Evolutionary conservation across 805 yeast genomes (phyloP).

Genomic region (Candida suzukii): DNA sequence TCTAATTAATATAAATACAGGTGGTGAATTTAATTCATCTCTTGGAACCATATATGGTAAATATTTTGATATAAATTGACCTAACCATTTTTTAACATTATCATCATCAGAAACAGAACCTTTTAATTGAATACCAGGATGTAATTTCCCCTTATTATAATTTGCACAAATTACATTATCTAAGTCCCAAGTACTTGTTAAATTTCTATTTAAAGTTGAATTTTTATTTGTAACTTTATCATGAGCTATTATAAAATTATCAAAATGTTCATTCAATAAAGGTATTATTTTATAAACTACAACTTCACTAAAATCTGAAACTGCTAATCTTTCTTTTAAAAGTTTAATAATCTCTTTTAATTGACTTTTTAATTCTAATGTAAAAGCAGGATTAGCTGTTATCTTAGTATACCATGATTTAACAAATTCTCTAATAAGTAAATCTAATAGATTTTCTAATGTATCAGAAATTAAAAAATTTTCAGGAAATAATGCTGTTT

Average conservation of each 20-base stretch:
- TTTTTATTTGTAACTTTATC: constrained; percentile 25
- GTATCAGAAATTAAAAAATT: constrained; percentile 48
- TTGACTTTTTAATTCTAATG: constrained; percentile 36
- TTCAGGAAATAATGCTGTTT: constrained; percentile 32
- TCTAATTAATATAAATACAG: constrained; percentile 43
- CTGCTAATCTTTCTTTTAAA: constrained; percentile 34
- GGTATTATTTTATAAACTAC: constrained; percentile 58
- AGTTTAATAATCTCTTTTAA: constrained; percentile 33
- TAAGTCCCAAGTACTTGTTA: constrained; percentile 25
- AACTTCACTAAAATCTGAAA: constrained; percentile 48
- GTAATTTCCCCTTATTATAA: constrained; percentile 47
- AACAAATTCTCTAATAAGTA: constrained; percentile 47
- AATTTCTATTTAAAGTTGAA: constrained; percentile 9
- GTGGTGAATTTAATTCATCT: constrained; percentile 38
- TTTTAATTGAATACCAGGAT: constrained; percentile 43
- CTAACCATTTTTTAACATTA: constrained; percentile 44
- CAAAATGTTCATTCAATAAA: constrained; percentile 55
- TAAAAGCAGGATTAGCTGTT: constrained; percentile 31
- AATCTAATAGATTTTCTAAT: constrained; percentile 40
- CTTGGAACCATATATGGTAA: constrained; percentile 44
- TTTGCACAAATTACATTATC: constrained; percentile 35
- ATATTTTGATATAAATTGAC: constrained; percentile 32
- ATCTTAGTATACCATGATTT: constrained; percentile 49
- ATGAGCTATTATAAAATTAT: constrained; percentile 38
- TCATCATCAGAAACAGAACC: constrained; percentile 24